Evolutionary conservation across 2,329 filamentous ascomycete genomes (phyloP), one percentile per base, ranked within the genome.

Genomic region (Trichoderma breve): DNA sequence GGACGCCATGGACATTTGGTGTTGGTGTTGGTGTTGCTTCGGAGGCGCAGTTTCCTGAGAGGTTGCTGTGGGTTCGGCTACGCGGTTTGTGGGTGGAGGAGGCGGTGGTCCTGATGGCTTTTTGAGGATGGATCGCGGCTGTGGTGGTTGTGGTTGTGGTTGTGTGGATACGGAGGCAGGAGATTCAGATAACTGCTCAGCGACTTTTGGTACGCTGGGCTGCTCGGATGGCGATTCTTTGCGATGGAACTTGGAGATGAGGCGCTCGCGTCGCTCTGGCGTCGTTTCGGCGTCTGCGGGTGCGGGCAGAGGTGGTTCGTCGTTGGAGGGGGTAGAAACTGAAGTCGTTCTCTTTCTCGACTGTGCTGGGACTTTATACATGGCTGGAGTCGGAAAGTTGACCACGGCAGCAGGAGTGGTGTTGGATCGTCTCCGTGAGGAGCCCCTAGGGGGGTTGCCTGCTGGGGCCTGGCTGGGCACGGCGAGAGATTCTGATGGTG

Each of bases 361-460:
- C 5, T 43, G 39, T 6, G 47, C 43, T 7, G 30, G 36, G 1
- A 15, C 8, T 55, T 71, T 65, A 2, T 51, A 60, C 51, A 64
- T 60, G 55, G 61, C 61, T 11, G 69, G 69, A 26, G 61, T 58
- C n/a, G 69, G 60, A 43, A 70, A 66, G 32, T 72, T 62, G 60
- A 65, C 61, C 24, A 80, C 78, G 15, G 85, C 85, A 2, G 88
- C 87, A 24, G 47, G 47, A 15, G 86, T 87, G 4, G 88, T 90
- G 74, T 88, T 87, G 2, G 88, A 87, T 32, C 88, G 85, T 24
- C 80, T 74, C 5, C 82, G 83, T 3, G 85, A 81, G 9, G 84
- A 82, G 62, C 80, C 73, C 57, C 71, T 77, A n/a, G 75, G 78
- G 12, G 77, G 76, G 73, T 70, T 76, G 72, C 30, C 24, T 60